phyloP scores from a whole-genome alignment of 257 asterid genomes.

The Solanum chaucha region DNA sequence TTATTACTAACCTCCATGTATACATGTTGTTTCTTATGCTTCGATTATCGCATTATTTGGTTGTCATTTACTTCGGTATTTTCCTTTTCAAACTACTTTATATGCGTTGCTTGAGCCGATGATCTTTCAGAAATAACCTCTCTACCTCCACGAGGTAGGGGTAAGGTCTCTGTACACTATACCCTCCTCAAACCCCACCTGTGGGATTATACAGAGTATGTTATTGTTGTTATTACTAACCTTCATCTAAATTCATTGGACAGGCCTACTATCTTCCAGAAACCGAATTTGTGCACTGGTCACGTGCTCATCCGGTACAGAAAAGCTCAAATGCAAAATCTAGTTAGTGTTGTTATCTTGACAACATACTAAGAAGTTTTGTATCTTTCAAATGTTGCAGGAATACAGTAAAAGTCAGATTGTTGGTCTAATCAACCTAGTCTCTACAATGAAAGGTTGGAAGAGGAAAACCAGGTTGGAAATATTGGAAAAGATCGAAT shows the following conservation, averaged over 20 bases:
- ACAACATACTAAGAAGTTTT: not conserved
- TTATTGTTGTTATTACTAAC: not conserved
- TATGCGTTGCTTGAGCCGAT: not conserved
- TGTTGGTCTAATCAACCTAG: slow-evolving; percentile 75
- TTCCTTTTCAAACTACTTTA: not conserved
- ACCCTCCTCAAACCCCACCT: not conserved
- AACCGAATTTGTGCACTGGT: slow-evolving; percentile 94
- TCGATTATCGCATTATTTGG: not conserved
- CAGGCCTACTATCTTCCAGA: slow-evolving; percentile 99
- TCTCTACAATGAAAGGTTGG: slow-evolving; percentile 93
- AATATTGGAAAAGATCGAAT: slow-evolving; percentile 84
- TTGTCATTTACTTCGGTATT: not conserved
- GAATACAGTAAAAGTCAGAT: slow-evolving; percentile 80
- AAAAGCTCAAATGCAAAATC: not conserved
- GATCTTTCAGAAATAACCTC: not conserved
- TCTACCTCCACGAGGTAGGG: not conserved
- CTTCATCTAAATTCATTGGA: not conserved
- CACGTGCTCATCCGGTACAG: slow-evolving; percentile 90
- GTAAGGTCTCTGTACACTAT: not conserved
- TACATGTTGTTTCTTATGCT: not conserved
- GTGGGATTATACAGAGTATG: not conserved
- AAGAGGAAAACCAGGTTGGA: slow-evolving; percentile 86
- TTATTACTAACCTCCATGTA: not conserved
- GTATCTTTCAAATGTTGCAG: slow-evolving; percentile 27
- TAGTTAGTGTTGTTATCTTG: not conserved